These are phyloP conservation scores for Septoria petroselini DNA, from an alignment of 2,329 filamentous ascomycete species.

Conservation along the genomic window DNA sequence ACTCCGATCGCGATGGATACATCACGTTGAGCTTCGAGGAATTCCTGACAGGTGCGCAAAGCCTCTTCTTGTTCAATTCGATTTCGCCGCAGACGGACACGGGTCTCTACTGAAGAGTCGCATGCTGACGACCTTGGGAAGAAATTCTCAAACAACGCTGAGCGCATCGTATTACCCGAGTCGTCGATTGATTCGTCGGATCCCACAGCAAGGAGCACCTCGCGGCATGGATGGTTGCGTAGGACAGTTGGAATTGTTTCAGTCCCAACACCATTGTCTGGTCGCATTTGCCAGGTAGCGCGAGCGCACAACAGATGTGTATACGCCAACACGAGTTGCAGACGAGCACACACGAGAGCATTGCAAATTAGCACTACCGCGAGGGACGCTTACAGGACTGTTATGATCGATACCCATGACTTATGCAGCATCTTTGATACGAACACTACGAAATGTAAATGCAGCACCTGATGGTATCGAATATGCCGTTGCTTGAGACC, in stretches of 20 bases:
- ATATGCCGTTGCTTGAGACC: too few relatives aligned
- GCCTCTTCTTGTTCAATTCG: constrained; percentile 54
- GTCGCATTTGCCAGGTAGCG: too few relatives aligned
- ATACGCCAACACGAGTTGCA: neutral
- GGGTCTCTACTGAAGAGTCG: constrained; percentile 45
- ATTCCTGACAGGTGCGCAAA: constrained; percentile 55
- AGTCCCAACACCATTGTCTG: too few relatives aligned
- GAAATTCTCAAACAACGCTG: constrained; percentile 30
- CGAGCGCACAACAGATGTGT: too few relatives aligned
- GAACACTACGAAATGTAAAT: constrained; percentile 4
- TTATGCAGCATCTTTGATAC: constrained; percentile 14
- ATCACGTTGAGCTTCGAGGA: constrained; percentile 57
- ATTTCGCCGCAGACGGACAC: constrained; percentile 52
- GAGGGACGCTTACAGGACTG: neutral
- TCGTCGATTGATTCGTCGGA: neutral
- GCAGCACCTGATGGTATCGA: neutral
- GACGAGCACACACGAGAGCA: neutral
- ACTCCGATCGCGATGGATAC: constrained; percentile 92
- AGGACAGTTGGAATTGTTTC: too few relatives aligned
- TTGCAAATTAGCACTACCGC: neutral
- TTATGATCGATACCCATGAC: constrained; percentile 11
- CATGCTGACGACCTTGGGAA: constrained; percentile 24
- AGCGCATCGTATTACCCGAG: neutral
- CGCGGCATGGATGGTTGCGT: too few relatives aligned
- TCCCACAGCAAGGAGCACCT: neutral